phyloP scores from a whole-genome alignment of 2,329 filamentous ascomycete species.

The Exophiala alcalophila region DNA sequence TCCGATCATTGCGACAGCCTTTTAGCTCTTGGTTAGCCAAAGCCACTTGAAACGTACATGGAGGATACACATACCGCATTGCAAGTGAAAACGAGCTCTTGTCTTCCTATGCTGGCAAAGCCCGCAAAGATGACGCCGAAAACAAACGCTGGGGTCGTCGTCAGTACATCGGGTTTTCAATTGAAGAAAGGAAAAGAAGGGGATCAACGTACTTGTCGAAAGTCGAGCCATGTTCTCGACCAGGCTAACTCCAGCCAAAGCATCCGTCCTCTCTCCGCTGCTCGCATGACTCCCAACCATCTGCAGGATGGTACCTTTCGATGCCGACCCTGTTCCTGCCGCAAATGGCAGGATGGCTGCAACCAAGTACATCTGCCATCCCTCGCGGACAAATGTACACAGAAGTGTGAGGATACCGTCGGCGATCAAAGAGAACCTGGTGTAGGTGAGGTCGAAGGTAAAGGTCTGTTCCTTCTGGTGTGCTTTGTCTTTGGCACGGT shows the following conservation, averaged over 20 bases:
- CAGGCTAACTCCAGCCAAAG: slow-evolving; percentile 65
- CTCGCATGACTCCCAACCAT: slow-evolving; percentile 57
- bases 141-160: slow-evolving; percentile 50
- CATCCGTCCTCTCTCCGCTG: slow-evolving; percentile 57
- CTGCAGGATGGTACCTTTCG: slow-evolving; percentile 70
- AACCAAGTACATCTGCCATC: slow-evolving; percentile 68
- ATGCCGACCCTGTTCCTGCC: slow-evolving; percentile 65
- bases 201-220: slow-evolving; percentile 46
- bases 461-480: slow-evolving; percentile 40
- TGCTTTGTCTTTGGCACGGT: slow-evolving; percentile 10
- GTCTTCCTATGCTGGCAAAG: slow-evolving; percentile 58
- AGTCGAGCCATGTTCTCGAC: slow-evolving; percentile 67
- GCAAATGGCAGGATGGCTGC: slow-evolving; percentile 65
- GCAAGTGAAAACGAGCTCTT: slow-evolving; percentile 63
- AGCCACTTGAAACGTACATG: too few relatives aligned
- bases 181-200: not conserved
- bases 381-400: slow-evolving; percentile 59
- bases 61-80: too few relatives aligned
- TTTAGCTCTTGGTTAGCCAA: not conserved
- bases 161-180: too few relatives aligned
- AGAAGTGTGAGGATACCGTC: slow-evolving; percentile 64
- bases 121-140: slow-evolving; percentile 67
- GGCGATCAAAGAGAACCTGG: slow-evolving; percentile 62
- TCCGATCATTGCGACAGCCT: slow-evolving; percentile 28
- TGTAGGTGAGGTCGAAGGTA: slow-evolving; percentile 65